Evolutionary conservation across 768 basidiomycete species (phyloP).

Genomic region (Dioszegia hungarica): DNA sequence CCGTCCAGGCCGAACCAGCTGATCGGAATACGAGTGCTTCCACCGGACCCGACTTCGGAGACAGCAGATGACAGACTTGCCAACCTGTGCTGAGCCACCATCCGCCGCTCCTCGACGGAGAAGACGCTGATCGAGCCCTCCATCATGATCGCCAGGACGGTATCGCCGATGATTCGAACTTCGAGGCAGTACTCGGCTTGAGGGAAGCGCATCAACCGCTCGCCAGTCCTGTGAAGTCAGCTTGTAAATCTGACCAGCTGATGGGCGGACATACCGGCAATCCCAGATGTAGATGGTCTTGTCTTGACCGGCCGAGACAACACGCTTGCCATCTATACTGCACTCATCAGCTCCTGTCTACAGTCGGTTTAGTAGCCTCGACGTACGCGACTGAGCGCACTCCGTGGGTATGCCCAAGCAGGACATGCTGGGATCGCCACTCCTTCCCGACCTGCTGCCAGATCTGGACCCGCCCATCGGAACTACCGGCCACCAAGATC

Average conservation of each 20-base stretch:
- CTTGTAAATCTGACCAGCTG: no score
- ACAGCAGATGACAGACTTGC: conserved; percentile 45
- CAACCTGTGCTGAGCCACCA: conserved; percentile 57
- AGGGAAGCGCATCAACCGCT: conserved; percentile 49
- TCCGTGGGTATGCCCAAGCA: conserved; percentile 66
- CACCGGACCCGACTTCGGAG: no score
- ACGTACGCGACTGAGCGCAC: conserved; percentile 72
- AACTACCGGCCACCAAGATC: conserved; percentile 88
- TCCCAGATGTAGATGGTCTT: conserved; percentile 67
- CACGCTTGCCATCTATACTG: conserved; percentile 67
- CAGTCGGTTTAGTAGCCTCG: neutral
- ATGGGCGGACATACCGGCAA: conserved; percentile 22
- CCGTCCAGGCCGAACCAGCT: no score
- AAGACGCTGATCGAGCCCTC: no score
- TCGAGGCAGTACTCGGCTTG: no score
- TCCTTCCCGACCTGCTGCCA: conserved; percentile 79
- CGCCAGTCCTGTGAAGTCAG: conserved; percentile 70
- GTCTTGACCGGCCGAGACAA: conserved; percentile 74
- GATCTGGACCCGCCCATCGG: conserved; percentile 83
- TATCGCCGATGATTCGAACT: no score
- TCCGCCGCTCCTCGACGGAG: neutral
- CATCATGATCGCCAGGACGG: no score
- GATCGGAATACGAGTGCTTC: no score
- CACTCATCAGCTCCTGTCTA: neutral
- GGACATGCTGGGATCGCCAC: conserved; percentile 48